Percentiles rank a stretch among this genome's conserved stretches.
Conservation (phyloP, 2,329 filamentous ascomycete genomes). For the Trichophaea hybrida region DNA sequence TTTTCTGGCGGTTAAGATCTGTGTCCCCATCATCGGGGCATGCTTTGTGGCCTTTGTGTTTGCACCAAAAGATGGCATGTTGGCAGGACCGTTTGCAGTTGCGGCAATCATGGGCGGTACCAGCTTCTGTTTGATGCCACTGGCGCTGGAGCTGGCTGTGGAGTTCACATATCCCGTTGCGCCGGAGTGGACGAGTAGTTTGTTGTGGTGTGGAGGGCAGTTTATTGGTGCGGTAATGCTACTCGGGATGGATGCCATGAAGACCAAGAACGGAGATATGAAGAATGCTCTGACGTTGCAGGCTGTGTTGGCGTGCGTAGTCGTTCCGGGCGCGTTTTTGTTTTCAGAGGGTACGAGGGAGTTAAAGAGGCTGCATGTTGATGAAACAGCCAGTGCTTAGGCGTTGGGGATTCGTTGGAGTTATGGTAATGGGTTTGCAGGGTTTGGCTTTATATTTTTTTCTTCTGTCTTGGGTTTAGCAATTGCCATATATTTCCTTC, state of each 20-base stretch:
- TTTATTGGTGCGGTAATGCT: conserved; percentile 74
- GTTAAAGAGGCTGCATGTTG: background rate
- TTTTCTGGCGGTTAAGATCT: conserved; percentile 53
- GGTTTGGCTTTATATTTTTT: background rate
- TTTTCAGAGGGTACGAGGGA: background rate
- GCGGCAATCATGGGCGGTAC: conserved; percentile 64
- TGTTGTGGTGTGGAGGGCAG: conserved; percentile 80
- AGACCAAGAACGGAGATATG: conserved; percentile 26
- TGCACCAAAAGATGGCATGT: conserved; percentile 48
- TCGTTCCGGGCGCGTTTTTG: background rate
- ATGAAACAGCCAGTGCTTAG: background rate
- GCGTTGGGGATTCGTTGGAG: background rate
- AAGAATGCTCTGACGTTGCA: background rate
- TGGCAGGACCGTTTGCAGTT: conserved; percentile 60
- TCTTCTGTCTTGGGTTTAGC: background rate
- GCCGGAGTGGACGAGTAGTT: conserved; percentile 68
- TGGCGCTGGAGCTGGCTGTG: conserved; percentile 73
- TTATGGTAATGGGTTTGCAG: background rate
- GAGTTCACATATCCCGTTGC: conserved; percentile 77
- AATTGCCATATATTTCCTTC: background rate
- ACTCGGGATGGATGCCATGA: conserved; percentile 63
- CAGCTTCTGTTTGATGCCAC: conserved; percentile 65
- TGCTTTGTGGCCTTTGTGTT: conserved; percentile 67
- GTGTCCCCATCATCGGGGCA: conserved; percentile 60
- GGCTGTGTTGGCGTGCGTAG: background rate